Base-by-base conservation (phyloP, 345 rosid species). In the Adansonia digitata region DNA sequence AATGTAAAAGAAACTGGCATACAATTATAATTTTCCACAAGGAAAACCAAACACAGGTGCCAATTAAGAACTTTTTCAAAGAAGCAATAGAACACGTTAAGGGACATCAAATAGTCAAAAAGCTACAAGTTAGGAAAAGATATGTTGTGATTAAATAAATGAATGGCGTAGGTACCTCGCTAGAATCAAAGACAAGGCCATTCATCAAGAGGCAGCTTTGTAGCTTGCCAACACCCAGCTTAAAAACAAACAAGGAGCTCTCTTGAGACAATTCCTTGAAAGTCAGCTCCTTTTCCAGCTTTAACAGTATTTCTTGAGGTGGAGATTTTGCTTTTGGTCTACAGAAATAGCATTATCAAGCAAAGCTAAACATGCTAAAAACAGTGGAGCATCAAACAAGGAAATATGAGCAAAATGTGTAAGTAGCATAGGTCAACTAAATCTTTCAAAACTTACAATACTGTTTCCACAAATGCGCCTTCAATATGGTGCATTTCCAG, bases 181-280 rank as follows among this genome's bases (percentile, higher is more conserved):
- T 81, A 81, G 98, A 82, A 79, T 93, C 96, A 77, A 81, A 71
- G 84, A 95, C 99, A 78, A 95, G 94, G 17, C 99, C 99, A 83
- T 95, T 95, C 99, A 95, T 90, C 85, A 95, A 82, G 69, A 93
- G 85, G 77, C 88, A 83, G 69, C 96, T 88, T 74, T 82, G 80
- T 80, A 89, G 56, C 83, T 91, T 90, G 69, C 85, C 78, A 82
- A 95, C 78, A 79, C 99, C 99, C 86, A 95, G 84, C 87, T 93
- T 93, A 81, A 84, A 88, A 74, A 93, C 94, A 83, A 84, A 90
- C 88, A 90, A 73, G 78, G 99, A 89, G 84, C 93, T 88, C 79
- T 87, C 92, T 78, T 84, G 85, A 66, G 93, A 81, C 63, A 80
- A 70, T 69, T 87, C 90, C 81, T 84, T 88, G 42, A 80, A 85